These are phyloP conservation scores for Pythium phragmiticola DNA, from an alignment of 352 stramenopile species.

Conservation along the genomic window DNA sequence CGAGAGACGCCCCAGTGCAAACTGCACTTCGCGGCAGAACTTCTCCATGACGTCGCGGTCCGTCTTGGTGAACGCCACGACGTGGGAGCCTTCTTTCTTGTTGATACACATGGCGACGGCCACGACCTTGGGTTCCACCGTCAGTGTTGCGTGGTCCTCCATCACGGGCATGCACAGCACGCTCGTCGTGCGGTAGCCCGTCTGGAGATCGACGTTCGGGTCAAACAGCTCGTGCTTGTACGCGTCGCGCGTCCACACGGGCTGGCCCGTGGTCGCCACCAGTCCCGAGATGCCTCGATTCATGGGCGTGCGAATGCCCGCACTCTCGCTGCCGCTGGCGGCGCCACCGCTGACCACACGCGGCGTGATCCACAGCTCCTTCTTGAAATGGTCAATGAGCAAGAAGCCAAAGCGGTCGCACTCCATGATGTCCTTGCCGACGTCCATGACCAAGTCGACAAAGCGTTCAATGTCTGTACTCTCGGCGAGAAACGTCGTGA, in stretches of 20 bases:
- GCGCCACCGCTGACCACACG: constrained; percentile 37
- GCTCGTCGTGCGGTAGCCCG: constrained; percentile 72
- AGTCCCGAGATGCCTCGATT: constrained; percentile 68
- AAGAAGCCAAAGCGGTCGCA: constrained; percentile 69
- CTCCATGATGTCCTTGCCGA: constrained; percentile 73
- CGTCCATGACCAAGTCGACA: constrained; percentile 68
- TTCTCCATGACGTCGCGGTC: constrained; percentile 62
- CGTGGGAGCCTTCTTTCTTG: constrained; percentile 72
- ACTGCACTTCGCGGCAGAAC: constrained; percentile 64
- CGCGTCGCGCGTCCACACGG: constrained; percentile 58
- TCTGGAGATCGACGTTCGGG: constrained; percentile 69
- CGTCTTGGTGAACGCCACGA: constrained; percentile 62
- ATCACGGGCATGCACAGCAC: constrained; percentile 75
- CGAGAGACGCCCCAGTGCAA: constrained; percentile 58
- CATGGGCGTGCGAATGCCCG: constrained; percentile 53
- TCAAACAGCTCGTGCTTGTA: constrained; percentile 76
- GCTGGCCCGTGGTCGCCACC: constrained; percentile 57
- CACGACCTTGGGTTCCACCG: constrained; percentile 46
- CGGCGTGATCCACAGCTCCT: constrained; percentile 75
- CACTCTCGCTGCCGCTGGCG: constrained; percentile 13
- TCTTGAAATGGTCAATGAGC: constrained; percentile 75
- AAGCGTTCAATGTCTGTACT: constrained; percentile 63
- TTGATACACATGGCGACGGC: constrained; percentile 90
- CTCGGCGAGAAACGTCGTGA: constrained; percentile 63
- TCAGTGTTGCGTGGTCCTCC: constrained; percentile 47